Conservation (phyloP, 768 basidiomycete species). For the Kwoniella sp. region DNA sequence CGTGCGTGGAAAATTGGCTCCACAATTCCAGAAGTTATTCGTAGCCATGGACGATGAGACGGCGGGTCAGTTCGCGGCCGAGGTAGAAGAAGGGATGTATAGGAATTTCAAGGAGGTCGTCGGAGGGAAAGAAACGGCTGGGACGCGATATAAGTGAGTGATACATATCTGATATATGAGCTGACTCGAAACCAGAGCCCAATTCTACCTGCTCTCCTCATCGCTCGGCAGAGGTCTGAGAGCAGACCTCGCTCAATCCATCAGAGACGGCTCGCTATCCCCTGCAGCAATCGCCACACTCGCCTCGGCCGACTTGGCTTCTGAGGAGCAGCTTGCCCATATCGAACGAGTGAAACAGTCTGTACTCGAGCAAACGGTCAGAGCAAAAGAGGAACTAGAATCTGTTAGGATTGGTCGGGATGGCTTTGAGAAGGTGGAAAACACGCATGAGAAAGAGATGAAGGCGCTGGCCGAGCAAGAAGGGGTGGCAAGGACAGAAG, state of each 20-base stretch:
- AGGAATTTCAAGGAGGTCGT: constrained; percentile 43
- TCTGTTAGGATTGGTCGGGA: constrained; percentile 44
- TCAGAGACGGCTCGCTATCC: constrained; percentile 26
- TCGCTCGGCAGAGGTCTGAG: constrained; percentile 46
- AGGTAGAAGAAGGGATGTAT: constrained; percentile 47
- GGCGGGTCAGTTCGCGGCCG: constrained; percentile 32
- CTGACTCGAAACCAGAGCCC: constrained; percentile 30
- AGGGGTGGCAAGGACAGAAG: constrained; percentile 14
- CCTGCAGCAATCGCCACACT: constrained; percentile 44
- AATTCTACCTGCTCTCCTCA: constrained; percentile 46
- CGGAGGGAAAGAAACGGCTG: constrained; percentile 45
- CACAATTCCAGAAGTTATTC: constrained; percentile 14
- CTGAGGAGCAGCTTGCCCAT: constrained; percentile 42
- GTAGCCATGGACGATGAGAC: constrained; percentile 17
- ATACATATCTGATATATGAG: neutral
- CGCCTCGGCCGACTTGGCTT: constrained; percentile 46
- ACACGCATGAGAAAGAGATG: constrained; percentile 35
- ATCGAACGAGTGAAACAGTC: constrained; percentile 36
- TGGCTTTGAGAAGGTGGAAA: constrained; percentile 44
- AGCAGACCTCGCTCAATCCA: constrained; percentile 29
- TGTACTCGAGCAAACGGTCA: constrained; percentile 38
- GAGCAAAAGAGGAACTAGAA: constrained; percentile 27
- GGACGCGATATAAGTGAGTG: constrained; percentile 52
- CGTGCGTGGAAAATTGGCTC: constrained; percentile 33
- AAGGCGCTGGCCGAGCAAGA: constrained; percentile 22